Conservation (phyloP, 2,329 filamentous ascomycete species). For the Sclerotinia subarctica region DNA sequence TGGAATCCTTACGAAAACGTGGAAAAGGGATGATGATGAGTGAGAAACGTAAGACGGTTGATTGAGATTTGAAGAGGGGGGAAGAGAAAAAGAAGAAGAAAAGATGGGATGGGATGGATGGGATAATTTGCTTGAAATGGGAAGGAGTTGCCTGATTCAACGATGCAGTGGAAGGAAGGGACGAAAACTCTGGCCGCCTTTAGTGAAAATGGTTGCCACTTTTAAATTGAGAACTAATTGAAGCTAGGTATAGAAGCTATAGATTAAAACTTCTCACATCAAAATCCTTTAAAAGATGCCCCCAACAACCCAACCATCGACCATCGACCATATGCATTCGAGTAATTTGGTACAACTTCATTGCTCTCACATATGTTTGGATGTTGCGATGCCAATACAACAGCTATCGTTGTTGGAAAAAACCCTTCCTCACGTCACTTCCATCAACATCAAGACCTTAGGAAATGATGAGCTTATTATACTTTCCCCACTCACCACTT, state of each 20-base stretch:
- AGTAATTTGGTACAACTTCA: neutral
- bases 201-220: neutral
- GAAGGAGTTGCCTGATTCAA: neutral
- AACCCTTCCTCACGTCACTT: neutral
- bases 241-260: too few species aligned
- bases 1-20: constrained; percentile 20
- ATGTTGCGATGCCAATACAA: neutral
- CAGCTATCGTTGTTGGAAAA: neutral
- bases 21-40: constrained; percentile 16
- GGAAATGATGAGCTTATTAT: constrained; percentile 2
- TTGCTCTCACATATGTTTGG: neutral
- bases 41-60: constrained; percentile 18
- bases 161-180: too few species aligned
- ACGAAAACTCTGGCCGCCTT: neutral
- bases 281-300: neutral
- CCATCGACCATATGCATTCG: neutral
- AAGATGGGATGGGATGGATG: neutral
- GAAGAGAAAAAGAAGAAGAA: neutral
- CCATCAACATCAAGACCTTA: neutral
- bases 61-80: neutral
- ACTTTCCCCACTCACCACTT: neutral
- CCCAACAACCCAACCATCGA: neutral
- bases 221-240: too few species aligned
- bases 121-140: too few species aligned
- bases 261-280: too few species aligned